Conservation (phyloP, 768 basidiomycete species). For the Saitozyma sp. region DNA sequence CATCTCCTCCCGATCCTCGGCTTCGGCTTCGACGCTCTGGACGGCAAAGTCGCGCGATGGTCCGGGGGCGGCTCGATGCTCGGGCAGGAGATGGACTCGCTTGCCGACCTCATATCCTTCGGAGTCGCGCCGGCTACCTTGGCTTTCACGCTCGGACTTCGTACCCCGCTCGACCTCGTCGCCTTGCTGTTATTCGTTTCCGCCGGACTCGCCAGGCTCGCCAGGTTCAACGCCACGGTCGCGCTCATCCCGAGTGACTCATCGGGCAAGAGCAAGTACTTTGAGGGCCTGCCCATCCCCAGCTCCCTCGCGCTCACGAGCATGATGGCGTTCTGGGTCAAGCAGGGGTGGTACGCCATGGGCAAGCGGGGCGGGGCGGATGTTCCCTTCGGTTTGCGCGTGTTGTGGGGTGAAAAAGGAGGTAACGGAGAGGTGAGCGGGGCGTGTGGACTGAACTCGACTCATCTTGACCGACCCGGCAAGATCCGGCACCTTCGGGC, state of each 20-base stretch:
- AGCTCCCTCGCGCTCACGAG: slow-evolving; percentile 78
- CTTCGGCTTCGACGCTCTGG: slow-evolving; percentile 95
- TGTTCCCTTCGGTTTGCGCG: slow-evolving; percentile 55
- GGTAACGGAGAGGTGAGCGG: slow-evolving; percentile 60
- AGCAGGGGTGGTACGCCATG: slow-evolving; percentile 79
- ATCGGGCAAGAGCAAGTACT: slow-evolving; percentile 86
- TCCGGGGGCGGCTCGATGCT: slow-evolving; percentile 91
- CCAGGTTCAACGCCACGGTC: slow-evolving; percentile 97
- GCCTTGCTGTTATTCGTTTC: slow-evolving; percentile 87
- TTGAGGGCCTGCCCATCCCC: slow-evolving; percentile 96
- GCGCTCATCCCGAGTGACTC: slow-evolving; percentile 85
- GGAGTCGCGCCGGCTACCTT: slow-evolving; percentile 95
- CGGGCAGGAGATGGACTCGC: slow-evolving; percentile 94
- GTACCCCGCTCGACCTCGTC: slow-evolving; percentile 79
- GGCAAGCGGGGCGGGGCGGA: slow-evolving; percentile 60
- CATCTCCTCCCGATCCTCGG: slow-evolving; percentile 85
- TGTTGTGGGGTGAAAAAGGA: slow-evolving; percentile 38
- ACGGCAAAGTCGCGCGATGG: slow-evolving; percentile 98
- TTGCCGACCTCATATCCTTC: slow-evolving; percentile 97
- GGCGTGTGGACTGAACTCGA: no score
- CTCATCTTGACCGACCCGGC: no score
- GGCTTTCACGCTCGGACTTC: slow-evolving; percentile 84
- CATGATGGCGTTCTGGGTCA: slow-evolving; percentile 76
- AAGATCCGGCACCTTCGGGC: no score
- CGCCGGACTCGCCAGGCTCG: slow-evolving; percentile 91